Percentiles rank a stretch among this genome's conserved stretches.
Evolutionary conservation across 2,329 filamentous ascomycete genomes (phyloP).

Genomic region (Aspergillus calidoustus): DNA sequence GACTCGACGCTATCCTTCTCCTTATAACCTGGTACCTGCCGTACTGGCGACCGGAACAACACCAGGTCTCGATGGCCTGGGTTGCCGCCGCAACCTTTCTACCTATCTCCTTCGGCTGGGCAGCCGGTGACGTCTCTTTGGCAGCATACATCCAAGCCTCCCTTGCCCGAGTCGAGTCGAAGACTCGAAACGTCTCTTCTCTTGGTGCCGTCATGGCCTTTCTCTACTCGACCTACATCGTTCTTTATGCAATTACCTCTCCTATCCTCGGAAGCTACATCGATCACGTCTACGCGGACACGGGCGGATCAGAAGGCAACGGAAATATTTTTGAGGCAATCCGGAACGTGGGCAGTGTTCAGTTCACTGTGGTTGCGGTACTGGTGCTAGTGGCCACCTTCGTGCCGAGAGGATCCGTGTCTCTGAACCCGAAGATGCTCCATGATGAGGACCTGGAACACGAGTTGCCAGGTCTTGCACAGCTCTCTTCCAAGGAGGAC

Average conservation of each 20-base stretch:
- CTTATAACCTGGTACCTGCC: constrained; percentile 25
- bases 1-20: constrained; percentile 21
- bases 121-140: constrained; percentile 23
- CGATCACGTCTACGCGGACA: constrained; percentile 20
- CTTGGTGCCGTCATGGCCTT: constrained; percentile 23
- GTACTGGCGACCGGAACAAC: constrained; percentile 18
- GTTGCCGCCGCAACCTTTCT: constrained; percentile 21
- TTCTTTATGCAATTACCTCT: constrained; percentile 23
- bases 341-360: constrained; percentile 20
- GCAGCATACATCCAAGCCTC: constrained; percentile 24
- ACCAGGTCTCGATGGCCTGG: constrained; percentile 16
- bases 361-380: constrained; percentile 18
- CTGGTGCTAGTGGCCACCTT: constrained; percentile 21
- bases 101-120: constrained; percentile 24
- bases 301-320: constrained; percentile 16
- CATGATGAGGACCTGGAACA: constrained; percentile 18
- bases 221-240: constrained; percentile 23
- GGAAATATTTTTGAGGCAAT: constrained; percentile 23
- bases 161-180: constrained; percentile 22
- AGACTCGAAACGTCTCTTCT: constrained; percentile 19
- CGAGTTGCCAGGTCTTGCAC: constrained; percentile 15
- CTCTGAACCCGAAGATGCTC: constrained; percentile 20
- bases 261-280: constrained; percentile 25
- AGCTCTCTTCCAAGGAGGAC: constrained; percentile 18
- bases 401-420: constrained; percentile 19